Evolutionary conservation across 306 rosid genomes (phyloP), one percentile per base, ranked within the genome.

Genomic region (Quercus engelmannii): DNA sequence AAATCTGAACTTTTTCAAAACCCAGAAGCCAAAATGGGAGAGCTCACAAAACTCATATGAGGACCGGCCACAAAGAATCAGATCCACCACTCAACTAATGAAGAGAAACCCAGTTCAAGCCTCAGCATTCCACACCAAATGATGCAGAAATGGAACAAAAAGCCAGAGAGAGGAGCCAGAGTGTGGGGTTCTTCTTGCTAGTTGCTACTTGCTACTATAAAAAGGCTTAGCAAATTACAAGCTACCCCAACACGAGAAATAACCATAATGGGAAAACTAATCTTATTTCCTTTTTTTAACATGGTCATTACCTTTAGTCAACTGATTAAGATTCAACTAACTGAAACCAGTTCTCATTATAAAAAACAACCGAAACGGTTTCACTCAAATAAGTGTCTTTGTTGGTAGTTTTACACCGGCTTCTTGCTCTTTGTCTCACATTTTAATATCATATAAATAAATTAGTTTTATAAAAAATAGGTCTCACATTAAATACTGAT

Each of bases 81-180:
- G 87, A 82, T 87, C 87, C 78, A 77, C 35, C 77, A 71, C 46
- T 19, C 49, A 38, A 77, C 61, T 74, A 82, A 73, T 31, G 64
- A 26, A 15, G 64, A 15, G 58, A 20, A 77, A 77, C 51, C 61
- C 59, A 73, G 83, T 76, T 73, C 68, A 80, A 77, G 83, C 55
- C 33, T 59, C 74, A 75, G 78, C 85, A 83, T 70, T 83, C 57
- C 21, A 57, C 31, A 62, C 55, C 65, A 77, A 82, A 79, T 77
- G 83, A 81, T 69, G 82, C 51, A 79, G 74, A 56, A 31, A 49
- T 12, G 54, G 54, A 49, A 41, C 41, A 69, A 61, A 52, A 55
- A 43, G 74, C 63, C 23, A 75, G 81, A 21, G 55, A 83, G 71
- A 23, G 55, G 46, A 5, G 55, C 25, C 33, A 10, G 78, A 4